These are phyloP conservation scores for Arthromyces matolae DNA, from an alignment of 768 basidiomycete species.

Conservation along the genomic window DNA sequence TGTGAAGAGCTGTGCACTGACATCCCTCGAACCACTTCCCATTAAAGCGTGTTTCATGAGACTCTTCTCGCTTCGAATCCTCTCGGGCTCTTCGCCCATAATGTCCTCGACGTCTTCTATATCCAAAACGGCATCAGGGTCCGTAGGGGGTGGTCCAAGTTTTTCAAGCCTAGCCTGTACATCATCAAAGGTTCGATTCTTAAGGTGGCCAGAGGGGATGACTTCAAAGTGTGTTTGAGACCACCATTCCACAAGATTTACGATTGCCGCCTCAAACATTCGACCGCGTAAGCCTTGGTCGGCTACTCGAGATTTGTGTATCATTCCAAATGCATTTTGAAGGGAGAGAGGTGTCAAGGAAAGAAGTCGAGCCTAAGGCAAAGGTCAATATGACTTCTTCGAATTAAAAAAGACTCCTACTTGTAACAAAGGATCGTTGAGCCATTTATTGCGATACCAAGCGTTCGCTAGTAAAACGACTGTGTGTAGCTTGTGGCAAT, in stretches of 20 bases:
- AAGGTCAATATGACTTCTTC: constrained; percentile 1
- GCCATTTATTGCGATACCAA: constrained; percentile 72
- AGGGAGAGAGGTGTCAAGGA: constrained; percentile 80
- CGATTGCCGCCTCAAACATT: constrained; percentile 80
- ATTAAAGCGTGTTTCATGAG: constrained; percentile 91
- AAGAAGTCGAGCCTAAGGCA: constrained; percentile 76
- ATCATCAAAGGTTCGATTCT: constrained; percentile 74
- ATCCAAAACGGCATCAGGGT: constrained; percentile 29
- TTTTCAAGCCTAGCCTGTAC: constrained; percentile 46
- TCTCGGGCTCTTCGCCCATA: constrained; percentile 58
- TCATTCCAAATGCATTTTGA: constrained; percentile 77
- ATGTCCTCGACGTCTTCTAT: constrained; percentile 43
- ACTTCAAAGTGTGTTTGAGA: constrained; percentile 64
- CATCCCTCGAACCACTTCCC: constrained; percentile 77
- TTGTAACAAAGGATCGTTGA: constrained; percentile 80
- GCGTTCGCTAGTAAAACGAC: constrained; percentile 76
- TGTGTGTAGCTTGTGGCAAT: constrained; percentile 89
- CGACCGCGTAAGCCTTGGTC: constrained; percentile 79
- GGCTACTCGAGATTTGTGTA: constrained; percentile 77
- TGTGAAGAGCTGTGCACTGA: constrained; percentile 88
- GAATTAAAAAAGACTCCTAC: constrained; percentile 41
- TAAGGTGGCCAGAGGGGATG: constrained; percentile 60
- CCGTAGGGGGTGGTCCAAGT: constrained; percentile 26
- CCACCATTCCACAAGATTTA: constrained; percentile 85
- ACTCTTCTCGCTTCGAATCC: constrained; percentile 73